phyloP scores from a whole-genome alignment of 805 yeast species.

The Monosporozyma unispora region DNA sequence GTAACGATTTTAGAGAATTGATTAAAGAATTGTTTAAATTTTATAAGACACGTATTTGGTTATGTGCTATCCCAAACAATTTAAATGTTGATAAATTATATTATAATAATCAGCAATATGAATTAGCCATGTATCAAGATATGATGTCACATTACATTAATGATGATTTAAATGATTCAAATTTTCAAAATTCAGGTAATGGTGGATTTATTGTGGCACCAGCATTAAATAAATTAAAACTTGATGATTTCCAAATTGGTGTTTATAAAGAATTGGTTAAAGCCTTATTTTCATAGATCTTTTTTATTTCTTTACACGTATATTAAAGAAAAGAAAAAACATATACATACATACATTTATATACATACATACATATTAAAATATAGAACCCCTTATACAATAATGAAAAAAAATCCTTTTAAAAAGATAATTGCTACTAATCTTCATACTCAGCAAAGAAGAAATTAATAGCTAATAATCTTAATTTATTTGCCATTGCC shows the following conservation, averaged over 20 bases:
- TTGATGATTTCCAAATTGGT: constrained; percentile 32
- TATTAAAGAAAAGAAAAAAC: neutral
- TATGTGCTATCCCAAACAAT: constrained; percentile 56
- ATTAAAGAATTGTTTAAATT: constrained; percentile 67
- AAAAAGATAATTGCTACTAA: neutral
- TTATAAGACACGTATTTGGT: constrained; percentile 75
- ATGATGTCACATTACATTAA: constrained; percentile 27
- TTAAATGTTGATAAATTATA: constrained; percentile 25
- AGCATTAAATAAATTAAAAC: constrained; percentile 23
- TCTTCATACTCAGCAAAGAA: constrained; percentile 61
- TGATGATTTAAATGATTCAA: constrained; percentile 21
- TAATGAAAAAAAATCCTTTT: neutral
- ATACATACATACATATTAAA: neutral
- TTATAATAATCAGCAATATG: constrained; percentile 25
- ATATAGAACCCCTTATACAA: neutral
- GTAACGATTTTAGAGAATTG: constrained; percentile 66
- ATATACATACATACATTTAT: constrained; percentile 1
- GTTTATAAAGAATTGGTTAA: constrained; percentile 29
- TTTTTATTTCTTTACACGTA: too few relatives aligned
- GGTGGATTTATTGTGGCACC: constrained; percentile 18
- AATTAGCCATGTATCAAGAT: constrained; percentile 27
- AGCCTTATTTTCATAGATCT: constrained; percentile 17
- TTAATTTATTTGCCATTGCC: constrained; percentile 53
- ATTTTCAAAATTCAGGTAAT: constrained; percentile 6
- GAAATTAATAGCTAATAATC: constrained; percentile 69